Percentiles rank a stretch among this genome's conserved stretches.
Conservation (phyloP, 805 yeast species). For the Barnettozyma populi region DNA sequence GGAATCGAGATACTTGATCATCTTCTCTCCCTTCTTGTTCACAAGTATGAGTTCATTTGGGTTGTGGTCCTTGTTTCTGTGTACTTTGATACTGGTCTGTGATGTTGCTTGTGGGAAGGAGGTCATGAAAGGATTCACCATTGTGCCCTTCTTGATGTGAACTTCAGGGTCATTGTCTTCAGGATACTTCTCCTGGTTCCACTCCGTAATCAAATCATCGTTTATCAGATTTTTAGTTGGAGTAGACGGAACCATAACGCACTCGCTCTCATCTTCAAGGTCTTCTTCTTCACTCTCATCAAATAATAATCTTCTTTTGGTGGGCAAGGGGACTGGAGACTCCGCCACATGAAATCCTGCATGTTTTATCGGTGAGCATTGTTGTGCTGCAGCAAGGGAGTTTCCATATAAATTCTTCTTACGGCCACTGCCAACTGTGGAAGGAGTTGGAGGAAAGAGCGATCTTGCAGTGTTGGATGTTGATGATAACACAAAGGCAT, state of each 20-base stretch:
- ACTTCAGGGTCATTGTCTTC: slow-evolving; percentile 14
- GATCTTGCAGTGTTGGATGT: slow-evolving; percentile 14
- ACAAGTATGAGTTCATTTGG: slow-evolving; percentile 26
- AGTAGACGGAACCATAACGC: slow-evolving; percentile 18
- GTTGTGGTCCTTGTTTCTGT: slow-evolving; percentile 12
- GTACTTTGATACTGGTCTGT: neutral
- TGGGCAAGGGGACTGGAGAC: slow-evolving; percentile 12
- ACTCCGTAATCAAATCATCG: slow-evolving; percentile 27
- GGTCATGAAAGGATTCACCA: slow-evolving; percentile 22
- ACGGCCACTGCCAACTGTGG: slow-evolving; percentile 26
- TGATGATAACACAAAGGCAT: slow-evolving; percentile 7
- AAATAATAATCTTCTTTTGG: slow-evolving; percentile 20
- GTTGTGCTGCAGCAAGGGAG: slow-evolving; percentile 2
- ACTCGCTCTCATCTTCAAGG: neutral
- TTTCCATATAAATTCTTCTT: slow-evolving; percentile 9
- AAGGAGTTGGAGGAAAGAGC: slow-evolving; percentile 27
- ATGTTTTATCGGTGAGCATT: slow-evolving; percentile 9
- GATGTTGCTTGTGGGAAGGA: neutral
- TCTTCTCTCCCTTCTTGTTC: slow-evolving; percentile 31
- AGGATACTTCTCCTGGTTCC: slow-evolving; percentile 25
- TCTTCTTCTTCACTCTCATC: slow-evolving; percentile 13
- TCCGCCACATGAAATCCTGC: slow-evolving; percentile 9
- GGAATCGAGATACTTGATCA: slow-evolving; percentile 16
- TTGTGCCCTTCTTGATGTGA: slow-evolving; percentile 10
- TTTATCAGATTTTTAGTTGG: slow-evolving; percentile 32